Conservation (phyloP, 208 protist genomes). For the Entamoeba invadens region DNA sequence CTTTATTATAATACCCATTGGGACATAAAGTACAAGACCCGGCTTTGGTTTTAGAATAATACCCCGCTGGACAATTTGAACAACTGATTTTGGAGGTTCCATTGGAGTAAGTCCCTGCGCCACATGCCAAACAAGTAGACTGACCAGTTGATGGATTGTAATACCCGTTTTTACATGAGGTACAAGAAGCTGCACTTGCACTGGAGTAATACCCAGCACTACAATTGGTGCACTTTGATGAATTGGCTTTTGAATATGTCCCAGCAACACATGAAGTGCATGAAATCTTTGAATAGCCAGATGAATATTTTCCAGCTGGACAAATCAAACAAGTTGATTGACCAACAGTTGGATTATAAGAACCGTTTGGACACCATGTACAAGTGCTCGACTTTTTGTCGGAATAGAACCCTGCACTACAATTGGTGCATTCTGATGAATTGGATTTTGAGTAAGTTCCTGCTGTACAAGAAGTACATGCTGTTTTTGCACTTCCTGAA, state of each 20-base stretch:
- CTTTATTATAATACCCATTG: neutral
- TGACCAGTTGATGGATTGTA: neutral
- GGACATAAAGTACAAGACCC: neutral
- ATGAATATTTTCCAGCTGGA: slow-evolving; percentile 10
- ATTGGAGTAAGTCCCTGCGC: neutral
- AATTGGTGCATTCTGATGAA: neutral
- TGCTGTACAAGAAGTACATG: neutral
- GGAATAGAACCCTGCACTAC: neutral
- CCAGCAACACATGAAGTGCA: neutral
- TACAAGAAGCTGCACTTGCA: neutral
- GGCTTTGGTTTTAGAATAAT: neutral
- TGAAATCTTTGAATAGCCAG: neutral
- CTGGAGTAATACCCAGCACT: neutral
- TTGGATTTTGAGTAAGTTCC: neutral
- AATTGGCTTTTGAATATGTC: too few relatives aligned
- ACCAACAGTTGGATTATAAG: neutral
- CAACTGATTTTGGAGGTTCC: too few relatives aligned
- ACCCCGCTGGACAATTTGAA: neutral
- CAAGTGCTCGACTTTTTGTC: neutral
- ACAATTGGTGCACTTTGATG: neutral
- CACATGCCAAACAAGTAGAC: neutral
- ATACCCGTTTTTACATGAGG: neutral
- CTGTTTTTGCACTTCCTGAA: neutral
- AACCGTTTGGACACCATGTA: neutral
- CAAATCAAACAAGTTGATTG: neutral